phyloP scores from a whole-genome alignment of 306 rosid genomes.

The Casuarina glauca region DNA sequence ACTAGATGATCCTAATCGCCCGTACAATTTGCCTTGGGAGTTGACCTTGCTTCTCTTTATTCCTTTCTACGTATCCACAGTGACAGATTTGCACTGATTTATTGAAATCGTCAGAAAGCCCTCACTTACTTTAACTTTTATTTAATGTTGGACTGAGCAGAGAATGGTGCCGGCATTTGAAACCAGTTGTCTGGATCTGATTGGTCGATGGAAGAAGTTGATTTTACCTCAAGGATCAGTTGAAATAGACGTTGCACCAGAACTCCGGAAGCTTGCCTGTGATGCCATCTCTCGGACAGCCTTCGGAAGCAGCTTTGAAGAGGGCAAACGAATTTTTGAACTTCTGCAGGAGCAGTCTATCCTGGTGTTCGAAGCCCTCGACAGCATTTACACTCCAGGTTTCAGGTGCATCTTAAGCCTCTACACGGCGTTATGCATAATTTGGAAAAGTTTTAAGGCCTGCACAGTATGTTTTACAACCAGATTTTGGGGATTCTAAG shows the following conservation, averaged over 20 bases:
- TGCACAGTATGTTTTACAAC: no score
- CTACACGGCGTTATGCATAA: no score
- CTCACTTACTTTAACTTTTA: no score
- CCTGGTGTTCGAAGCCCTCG: conserved; percentile 36
- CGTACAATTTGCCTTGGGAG: no score
- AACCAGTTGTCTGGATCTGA: conserved; percentile 33
- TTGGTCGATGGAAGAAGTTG: conserved; percentile 32
- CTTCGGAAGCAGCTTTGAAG: conserved; percentile 32
- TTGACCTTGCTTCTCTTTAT: no score
- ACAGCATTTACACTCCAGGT: conserved; percentile 42
- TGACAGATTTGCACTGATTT: no score
- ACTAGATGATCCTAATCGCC: no score
- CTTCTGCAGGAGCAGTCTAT: conserved; percentile 35
- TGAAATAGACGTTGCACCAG: conserved; percentile 44
- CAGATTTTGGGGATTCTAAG: no score
- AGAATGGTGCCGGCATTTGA: conserved; percentile 47
- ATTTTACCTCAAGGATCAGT: conserved; percentile 23
- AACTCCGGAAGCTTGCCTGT: conserved; percentile 25
- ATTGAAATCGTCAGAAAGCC: no score
- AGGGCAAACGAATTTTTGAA: conserved; percentile 34
- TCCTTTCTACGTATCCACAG: no score
- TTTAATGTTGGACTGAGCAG: neutral
- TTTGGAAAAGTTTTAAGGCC: no score
- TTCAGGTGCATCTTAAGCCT: conserved; percentile 21
- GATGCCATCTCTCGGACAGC: conserved; percentile 49